Evolutionary conservation across 192 early-diverging fungal species (phyloP), one percentile per base, ranked within the genome.

Genomic region (Funneliformis geosporum): DNA sequence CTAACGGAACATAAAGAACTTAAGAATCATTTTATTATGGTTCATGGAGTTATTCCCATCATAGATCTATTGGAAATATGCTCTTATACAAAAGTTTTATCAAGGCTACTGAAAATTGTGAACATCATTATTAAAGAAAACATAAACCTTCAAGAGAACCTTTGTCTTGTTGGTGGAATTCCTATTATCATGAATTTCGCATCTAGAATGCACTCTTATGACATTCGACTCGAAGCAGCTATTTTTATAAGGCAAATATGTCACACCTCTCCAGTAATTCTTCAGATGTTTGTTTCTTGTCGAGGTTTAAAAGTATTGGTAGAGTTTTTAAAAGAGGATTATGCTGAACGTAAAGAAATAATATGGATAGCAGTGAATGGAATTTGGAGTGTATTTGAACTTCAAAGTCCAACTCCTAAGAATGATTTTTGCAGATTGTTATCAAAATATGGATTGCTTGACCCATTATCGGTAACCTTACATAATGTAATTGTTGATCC

Each of bases 211-310:
- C 82, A 81, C n/a, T 46, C 69, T 59, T 82, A 81, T 40, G 82
- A 85, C 2, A 83, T 89, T 44, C 83, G 88, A 33, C 60, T 85
- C 16, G 85, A 85, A 60, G 88, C 87, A 1, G 89, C 88, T 2
- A 72, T 70, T 11, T 90, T 91, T 82, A 84, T 89, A 39, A 72
- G 80, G 28, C 83, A 85, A 23, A 85, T 90, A 39, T 91, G 89
- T 55, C 74, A 83, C 33, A 82, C 82, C 9, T 87, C 82, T 28
- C 75, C 86, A 1, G 25, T 84, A 21, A 87, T 87, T 40, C 82
- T 90, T 3, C 90, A 88, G 55, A 88, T 90, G 85, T 89, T 90
- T 73, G 76, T 91, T 60, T 88, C 89, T 12, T 91, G 90, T 73
- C 82, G 88, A 16, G 89, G 88, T 0, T 70, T 90, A 2, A 66